Conservation (phyloP, 2,329 filamentous ascomycete genomes). For the Pseudopithomyces maydicus region DNA sequence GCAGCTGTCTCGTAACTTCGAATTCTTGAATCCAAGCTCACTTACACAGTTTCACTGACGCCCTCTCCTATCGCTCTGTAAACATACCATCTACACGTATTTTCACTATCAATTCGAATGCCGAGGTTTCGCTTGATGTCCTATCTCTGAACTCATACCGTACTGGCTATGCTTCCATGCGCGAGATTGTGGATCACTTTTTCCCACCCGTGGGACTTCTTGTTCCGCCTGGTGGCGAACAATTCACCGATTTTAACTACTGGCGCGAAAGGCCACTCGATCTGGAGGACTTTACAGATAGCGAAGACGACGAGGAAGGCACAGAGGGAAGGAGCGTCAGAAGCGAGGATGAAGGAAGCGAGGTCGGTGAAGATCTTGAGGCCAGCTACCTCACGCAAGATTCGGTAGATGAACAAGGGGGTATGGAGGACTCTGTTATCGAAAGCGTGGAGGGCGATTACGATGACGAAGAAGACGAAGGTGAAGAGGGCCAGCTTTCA, state of each 20-base stretch:
- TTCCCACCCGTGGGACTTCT: constrained; percentile 90
- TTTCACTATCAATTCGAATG: constrained; percentile 98
- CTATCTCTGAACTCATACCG: constrained; percentile 92
- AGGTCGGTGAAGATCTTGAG: constrained; percentile 53
- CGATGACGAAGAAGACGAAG: constrained; percentile 24
- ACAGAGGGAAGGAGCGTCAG: constrained; percentile 49
- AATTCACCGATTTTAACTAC: constrained; percentile 96
- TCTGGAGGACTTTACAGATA: constrained; percentile 85
- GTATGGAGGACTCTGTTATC: constrained; percentile 54
- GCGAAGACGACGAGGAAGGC: constrained; percentile 63
- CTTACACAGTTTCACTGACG: constrained; percentile 72
- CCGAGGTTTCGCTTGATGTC: constrained; percentile 90
- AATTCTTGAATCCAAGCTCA: background rate
- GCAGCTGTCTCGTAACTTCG: background rate
- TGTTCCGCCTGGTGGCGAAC: constrained; percentile 86
- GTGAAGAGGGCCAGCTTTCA: constrained; percentile 14
- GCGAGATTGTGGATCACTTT: constrained; percentile 92
- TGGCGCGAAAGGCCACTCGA: constrained; percentile 88
- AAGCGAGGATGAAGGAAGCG: constrained; percentile 59
- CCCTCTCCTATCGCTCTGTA: constrained; percentile 92
- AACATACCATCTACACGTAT: constrained; percentile 94
- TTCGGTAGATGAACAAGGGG: constrained; percentile 51
- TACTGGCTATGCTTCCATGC: constrained; percentile 96
- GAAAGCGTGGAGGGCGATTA: constrained; percentile 54
- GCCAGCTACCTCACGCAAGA: constrained; percentile 64